Conservation (phyloP, 2,329 filamentous ascomycete species). For the Fusarium sp. region DNA sequence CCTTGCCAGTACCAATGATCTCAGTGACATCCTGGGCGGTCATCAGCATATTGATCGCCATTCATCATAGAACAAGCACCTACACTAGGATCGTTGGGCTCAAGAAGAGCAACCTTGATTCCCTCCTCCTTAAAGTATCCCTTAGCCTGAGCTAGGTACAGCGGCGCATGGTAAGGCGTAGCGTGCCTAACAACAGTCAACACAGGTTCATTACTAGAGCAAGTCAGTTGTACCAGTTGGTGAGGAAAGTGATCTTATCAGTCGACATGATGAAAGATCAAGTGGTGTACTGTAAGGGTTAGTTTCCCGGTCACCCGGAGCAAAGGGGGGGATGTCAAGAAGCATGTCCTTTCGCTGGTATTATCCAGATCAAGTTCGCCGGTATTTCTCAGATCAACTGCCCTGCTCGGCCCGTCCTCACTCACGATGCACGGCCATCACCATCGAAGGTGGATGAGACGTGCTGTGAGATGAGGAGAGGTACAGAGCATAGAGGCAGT, state of each 20-base stretch:
- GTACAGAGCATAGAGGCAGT: slow-evolving; percentile 32
- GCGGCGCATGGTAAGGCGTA: slow-evolving; percentile 80
- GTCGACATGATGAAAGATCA: slow-evolving; percentile 72
- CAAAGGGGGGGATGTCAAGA: slow-evolving; percentile 57
- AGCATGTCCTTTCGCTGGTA: slow-evolving; percentile 90
- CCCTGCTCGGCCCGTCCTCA: slow-evolving; percentile 37
- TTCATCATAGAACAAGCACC: slow-evolving; percentile 4
- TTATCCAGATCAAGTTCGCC: slow-evolving; percentile 88
- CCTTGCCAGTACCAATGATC: slow-evolving; percentile 79
- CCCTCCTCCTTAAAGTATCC: slow-evolving; percentile 80
- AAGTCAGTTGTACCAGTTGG: slow-evolving; percentile 72
- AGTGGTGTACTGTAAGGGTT: slow-evolving; percentile 56
- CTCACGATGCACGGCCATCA: not conserved
- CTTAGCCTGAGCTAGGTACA: slow-evolving; percentile 80
- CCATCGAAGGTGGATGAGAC: not conserved
- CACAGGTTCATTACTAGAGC: slow-evolving; percentile 16
- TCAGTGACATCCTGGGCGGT: slow-evolving; percentile 74
- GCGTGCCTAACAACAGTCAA: slow-evolving; percentile 69
- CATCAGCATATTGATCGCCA: not conserved
- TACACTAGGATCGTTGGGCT: slow-evolving; percentile 81
- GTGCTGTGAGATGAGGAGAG: not conserved
- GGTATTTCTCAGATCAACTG: slow-evolving; percentile 77
- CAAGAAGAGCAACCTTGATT: slow-evolving; percentile 79
- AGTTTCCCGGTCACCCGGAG: slow-evolving; percentile 52
- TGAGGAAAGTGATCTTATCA: slow-evolving; percentile 86